Evolutionary conservation across 495 filamentous ascomycete genomes (phyloP), one percentile per base, ranked within the genome.

Genomic region (Acidiella bohemica): DNA sequence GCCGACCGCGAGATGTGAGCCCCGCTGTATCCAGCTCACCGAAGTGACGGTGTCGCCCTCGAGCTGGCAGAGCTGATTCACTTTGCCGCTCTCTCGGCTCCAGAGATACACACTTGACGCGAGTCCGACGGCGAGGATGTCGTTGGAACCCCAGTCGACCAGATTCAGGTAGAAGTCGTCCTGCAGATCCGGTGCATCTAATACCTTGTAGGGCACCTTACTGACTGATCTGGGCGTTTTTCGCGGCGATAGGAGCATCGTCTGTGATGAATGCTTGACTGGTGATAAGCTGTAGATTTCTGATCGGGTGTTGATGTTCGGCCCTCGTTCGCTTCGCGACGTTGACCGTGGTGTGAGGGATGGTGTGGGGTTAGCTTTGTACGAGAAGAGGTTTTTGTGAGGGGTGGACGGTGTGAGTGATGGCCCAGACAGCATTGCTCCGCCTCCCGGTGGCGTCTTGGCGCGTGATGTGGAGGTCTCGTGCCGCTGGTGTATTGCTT

Each of bases 31-130:
- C 90, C 90, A 97, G 46, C 75, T 92, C 14, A 97, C 90, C 48
- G 84, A 93, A 8, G 90, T 96, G 2, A 97, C 86, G 0, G 76
- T 88, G 56, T 97, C 90, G 51, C 93, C 87, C 46, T 79, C 77
- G 9, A 97, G 69, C 30, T 93, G 87, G 57, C 92, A 96, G 0
- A 96, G 71, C 63, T 88, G 92, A 29, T 80, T 90, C 12, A 96
- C 90, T 25, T 75, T 66, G 36, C 88, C 87, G 2, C 78, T 74
- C 33, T 78, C 73, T 9, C 86, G 86, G 54, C 93, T 92, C 87
- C 90, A 97, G 82, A 96, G 90, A 54, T 95, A 97, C n/a, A 97
- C 90, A 36, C 82, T 88, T 21, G 77, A 82, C 13, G 84, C 86
- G 30, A 97, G 62, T 0, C 90, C 90, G 21, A 97, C 90, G 11